phyloP scores from a whole-genome alignment of 2,329 filamentous ascomycete species.

The Microcyclosporella mali region DNA sequence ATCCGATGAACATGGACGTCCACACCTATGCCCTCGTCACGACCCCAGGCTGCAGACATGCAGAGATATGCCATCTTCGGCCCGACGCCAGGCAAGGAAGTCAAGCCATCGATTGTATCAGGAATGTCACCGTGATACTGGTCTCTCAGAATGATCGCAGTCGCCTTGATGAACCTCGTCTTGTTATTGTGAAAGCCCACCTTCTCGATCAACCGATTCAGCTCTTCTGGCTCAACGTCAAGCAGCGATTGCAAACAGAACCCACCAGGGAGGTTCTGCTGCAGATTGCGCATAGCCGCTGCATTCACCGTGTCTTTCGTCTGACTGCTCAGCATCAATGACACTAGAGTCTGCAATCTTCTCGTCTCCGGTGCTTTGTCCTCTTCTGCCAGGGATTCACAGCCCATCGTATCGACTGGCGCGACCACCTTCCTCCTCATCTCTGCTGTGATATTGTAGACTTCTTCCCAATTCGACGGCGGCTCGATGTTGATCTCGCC shows the following conservation, averaged over 20 bases:
- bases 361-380: slow-evolving; percentile 49
- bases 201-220: slow-evolving; percentile 71
- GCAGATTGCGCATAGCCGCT: slow-evolving; percentile 70
- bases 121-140: slow-evolving; percentile 71
- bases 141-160: slow-evolving; percentile 58
- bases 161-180: slow-evolving; percentile 68
- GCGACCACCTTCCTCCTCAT: slow-evolving; percentile 71
- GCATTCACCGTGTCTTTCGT: slow-evolving; percentile 91
- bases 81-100: slow-evolving; percentile 75
- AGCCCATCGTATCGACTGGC: slow-evolving; percentile 96
- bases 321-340: slow-evolving; percentile 86
- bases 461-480: slow-evolving; percentile 74
- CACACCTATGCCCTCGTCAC: slow-evolving; percentile 74
- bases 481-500: slow-evolving; percentile 37
- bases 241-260: slow-evolving; percentile 74
- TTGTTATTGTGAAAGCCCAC: slow-evolving; percentile 96
- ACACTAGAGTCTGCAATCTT: slow-evolving; percentile 78
- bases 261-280: slow-evolving; percentile 61
- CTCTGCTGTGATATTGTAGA: slow-evolving; percentile 69
- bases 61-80: slow-evolving; percentile 94
- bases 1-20: slow-evolving; percentile 94
- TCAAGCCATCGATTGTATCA: slow-evolving; percentile 66
- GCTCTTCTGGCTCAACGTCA: slow-evolving; percentile 56
- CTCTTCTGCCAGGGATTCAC: slow-evolving; percentile 65
- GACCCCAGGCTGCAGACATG: slow-evolving; percentile 68